These are phyloP conservation scores for Prunus padus DNA, from an alignment of 306 rosid species.

Conservation along the genomic window DNA sequence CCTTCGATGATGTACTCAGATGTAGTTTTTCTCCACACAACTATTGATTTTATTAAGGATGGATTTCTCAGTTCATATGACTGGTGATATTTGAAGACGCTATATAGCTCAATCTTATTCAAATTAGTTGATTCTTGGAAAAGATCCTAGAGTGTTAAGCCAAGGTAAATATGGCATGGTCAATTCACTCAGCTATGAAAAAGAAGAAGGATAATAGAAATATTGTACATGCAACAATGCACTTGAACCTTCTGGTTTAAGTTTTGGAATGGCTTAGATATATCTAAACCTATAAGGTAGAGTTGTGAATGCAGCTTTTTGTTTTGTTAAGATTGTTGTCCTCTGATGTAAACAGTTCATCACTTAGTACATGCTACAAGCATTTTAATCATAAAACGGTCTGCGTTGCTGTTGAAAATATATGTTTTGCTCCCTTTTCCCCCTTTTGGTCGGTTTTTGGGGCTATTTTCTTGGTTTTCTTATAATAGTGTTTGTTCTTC, in stretches of 20 bases:
- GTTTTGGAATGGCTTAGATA: not conserved
- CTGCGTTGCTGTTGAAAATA: not conserved
- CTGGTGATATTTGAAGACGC: not conserved
- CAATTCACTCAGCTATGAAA: not conserved
- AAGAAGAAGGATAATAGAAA: not conserved
- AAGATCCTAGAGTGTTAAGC: not conserved
- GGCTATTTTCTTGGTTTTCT: not conserved
- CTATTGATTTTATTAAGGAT: too few species aligned
- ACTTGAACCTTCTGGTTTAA: not conserved
- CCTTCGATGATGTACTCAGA: not conserved
- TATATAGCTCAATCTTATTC: not conserved
- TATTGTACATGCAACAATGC: not conserved
- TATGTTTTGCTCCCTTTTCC: not conserved
- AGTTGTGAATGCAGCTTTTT: not conserved
- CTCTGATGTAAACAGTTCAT: not conserved
- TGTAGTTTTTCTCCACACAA: not conserved
- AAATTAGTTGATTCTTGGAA: not conserved
- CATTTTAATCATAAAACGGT: too few species aligned
- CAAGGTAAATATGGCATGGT: conserved; percentile 2
- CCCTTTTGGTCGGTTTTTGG: not conserved
- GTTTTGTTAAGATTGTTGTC: conserved; percentile 1
- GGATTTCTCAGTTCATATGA: not conserved
- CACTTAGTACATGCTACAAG: not conserved
- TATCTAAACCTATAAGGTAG: not conserved
- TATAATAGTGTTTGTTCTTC: too few species aligned